Conservation (phyloP, 805 yeast genomes). For the Millerago galiae region DNA sequence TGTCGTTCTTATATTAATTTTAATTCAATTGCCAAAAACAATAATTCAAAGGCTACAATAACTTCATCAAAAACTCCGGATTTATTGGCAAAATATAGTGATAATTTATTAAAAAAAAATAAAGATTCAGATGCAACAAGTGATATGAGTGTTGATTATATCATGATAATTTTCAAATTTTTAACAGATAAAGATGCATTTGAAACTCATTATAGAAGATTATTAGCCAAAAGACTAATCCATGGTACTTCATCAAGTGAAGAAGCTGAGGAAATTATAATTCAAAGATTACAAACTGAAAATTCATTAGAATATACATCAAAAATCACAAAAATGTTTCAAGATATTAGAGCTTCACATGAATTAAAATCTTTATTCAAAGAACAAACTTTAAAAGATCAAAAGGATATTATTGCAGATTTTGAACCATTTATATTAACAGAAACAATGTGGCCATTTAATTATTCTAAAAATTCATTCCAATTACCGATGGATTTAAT, state of each 20-base stretch:
- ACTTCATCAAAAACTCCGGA: conserved; percentile 80
- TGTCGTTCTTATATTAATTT: conserved; percentile 78
- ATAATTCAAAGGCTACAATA: conserved; percentile 19
- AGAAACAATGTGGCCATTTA: conserved; percentile 82
- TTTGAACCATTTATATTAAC: conserved; percentile 78
- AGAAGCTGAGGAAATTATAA: conserved; percentile 72
- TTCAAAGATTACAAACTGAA: conserved; percentile 79
- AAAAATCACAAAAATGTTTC: conserved; percentile 92
- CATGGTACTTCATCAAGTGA: conserved; percentile 81
- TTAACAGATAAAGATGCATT: conserved; percentile 93
- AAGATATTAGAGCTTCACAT: conserved; percentile 80
- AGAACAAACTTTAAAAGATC: conserved; percentile 36
- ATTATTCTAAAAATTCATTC: conserved; percentile 31
- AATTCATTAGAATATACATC: conserved; percentile 91
- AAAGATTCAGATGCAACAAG: conserved; percentile 58
- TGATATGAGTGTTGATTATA: conserved; percentile 76
- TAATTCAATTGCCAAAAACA: conserved; percentile 67
- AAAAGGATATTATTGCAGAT: conserved; percentile 34
- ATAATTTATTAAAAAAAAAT: conserved; percentile 68
- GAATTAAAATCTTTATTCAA: conserved; percentile 60
- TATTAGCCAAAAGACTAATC: conserved; percentile 83
- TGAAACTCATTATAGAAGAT: conserved; percentile 85
- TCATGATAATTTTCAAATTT: conserved; percentile 81
- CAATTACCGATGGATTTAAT: conserved; percentile 64
- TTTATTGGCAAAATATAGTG: conserved; percentile 82